A percentile compares a stretch with the other conserved stretches of the same genome.
phyloP scores from a whole-genome alignment of 2,329 filamentous ascomycete species.

The Beauveria bassiana region DNA sequence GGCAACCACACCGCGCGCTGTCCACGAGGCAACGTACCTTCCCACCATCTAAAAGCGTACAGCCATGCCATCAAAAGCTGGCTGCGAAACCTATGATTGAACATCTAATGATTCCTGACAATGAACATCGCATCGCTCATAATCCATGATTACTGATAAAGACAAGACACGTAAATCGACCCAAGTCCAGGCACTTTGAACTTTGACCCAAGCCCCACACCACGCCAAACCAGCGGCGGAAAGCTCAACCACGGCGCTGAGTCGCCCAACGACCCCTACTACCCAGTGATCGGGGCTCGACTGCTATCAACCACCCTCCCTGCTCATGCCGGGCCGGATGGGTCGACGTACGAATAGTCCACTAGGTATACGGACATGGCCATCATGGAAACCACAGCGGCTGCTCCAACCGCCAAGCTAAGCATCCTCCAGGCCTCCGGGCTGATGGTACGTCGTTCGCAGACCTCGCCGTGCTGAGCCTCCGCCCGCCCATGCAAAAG shows the following conservation, averaged over 20 bases:
- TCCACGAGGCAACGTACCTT: neutral
- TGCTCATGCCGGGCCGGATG: neutral
- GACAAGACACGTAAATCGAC: neutral
- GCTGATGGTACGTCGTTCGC: conserved; percentile 19
- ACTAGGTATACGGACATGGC: too few relatives aligned
- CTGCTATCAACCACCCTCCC: neutral
- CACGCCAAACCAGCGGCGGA: neutral
- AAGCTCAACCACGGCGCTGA: neutral
- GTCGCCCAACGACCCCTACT: too few relatives aligned
- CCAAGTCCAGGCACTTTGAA: neutral
- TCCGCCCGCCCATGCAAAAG: neutral
- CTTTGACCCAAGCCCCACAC: neutral
- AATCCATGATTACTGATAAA: neutral
- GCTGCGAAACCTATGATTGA: neutral
- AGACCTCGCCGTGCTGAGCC: neutral
- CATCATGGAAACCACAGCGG: neutral
- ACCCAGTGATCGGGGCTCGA: too few relatives aligned
- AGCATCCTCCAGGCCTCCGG: conserved; percentile 19
- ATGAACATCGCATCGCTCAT: neutral
- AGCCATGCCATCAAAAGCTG: neutral
- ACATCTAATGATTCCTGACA: neutral
- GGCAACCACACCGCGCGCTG: too few relatives aligned
- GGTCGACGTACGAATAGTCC: too few relatives aligned
- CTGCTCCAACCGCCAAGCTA: conserved; percentile 10
- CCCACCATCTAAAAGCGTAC: neutral